Evolutionary conservation across 2,329 filamentous ascomycete species (phyloP).

Genomic region (Pseudogymnoascus sp.): DNA sequence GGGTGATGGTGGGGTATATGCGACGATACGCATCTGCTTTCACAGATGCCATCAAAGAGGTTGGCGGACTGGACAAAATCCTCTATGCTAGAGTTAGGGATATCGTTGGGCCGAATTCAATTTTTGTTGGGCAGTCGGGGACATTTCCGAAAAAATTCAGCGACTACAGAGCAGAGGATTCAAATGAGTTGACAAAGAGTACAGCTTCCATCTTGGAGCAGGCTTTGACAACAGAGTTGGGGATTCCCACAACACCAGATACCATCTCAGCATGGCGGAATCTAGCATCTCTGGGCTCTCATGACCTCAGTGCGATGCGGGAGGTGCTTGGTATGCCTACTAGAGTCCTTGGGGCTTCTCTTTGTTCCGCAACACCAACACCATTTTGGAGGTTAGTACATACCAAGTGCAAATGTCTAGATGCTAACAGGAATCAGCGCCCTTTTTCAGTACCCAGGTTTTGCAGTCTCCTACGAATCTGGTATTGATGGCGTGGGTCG

Average conservation of each 20-base stretch:
- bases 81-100: constrained; percentile 42
- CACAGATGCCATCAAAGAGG: constrained; percentile 44
- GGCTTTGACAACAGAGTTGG: constrained; percentile 24
- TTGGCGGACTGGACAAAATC: constrained; percentile 43
- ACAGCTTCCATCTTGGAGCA: constrained; percentile 24
- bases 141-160: constrained; percentile 37
- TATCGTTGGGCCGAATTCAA: constrained; percentile 46
- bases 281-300: constrained; percentile 41
- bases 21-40: constrained; percentile 52
- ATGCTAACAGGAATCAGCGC: constrained; percentile 10
- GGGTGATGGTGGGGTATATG: constrained; percentile 53
- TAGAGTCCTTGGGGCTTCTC: constrained; percentile 12
- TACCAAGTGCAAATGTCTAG: no score
- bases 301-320: constrained; percentile 47
- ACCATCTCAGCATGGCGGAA: constrained; percentile 32
- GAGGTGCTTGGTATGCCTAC: constrained; percentile 43
- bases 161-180: constrained; percentile 29
- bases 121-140: constrained; percentile 40
- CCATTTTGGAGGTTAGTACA: constrained; percentile 14
- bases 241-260: constrained; percentile 24
- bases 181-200: constrained; percentile 21
- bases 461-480: constrained; percentile 48
- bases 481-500: constrained; percentile 44
- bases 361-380: background rate
- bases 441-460: constrained; percentile 30